phyloP scores from a whole-genome alignment of 129 eudicot genomes.

The Cynara cardunculus region DNA sequence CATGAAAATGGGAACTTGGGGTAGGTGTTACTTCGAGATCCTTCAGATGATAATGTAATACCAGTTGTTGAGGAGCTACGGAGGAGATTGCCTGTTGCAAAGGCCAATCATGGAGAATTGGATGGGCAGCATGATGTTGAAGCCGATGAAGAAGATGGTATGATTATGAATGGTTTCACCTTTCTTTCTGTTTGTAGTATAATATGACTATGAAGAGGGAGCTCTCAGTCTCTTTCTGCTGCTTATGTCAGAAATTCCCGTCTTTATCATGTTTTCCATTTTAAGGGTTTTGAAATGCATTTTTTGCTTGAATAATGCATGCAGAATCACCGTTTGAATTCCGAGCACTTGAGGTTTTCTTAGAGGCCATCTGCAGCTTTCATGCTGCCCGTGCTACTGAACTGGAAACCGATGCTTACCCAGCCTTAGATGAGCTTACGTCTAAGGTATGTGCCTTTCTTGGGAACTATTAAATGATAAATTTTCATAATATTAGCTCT shows the following conservation, averaged over 20 bases:
- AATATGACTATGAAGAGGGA: background rate
- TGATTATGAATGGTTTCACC: background rate
- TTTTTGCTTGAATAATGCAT: background rate
- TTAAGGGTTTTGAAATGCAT: background rate
- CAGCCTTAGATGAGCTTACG: slow-evolving; percentile 88
- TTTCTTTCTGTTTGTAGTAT: slow-evolving; percentile 4
- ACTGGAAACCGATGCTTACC: slow-evolving; percentile 84
- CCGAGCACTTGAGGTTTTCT: slow-evolving; percentile 81
- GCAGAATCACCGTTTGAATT: slow-evolving; percentile 95
- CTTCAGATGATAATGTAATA: slow-evolving; percentile 66
- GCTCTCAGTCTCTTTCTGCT: background rate
- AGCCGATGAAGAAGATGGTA: slow-evolving; percentile 84
- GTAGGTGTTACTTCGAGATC: slow-evolving; percentile 90
- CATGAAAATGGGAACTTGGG: background rate
- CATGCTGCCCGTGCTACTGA: slow-evolving; percentile 84
- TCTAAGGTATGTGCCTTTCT: slow-evolving; percentile 50
- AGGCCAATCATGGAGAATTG: slow-evolving; percentile 40
- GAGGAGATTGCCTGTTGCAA: slow-evolving; percentile 55
- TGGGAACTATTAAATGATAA: background rate
- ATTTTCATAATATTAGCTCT: background rate
- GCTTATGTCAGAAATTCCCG: background rate
- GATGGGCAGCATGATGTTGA: no score
- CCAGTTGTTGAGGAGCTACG: slow-evolving; percentile 85
- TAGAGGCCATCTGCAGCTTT: slow-evolving; percentile 88
- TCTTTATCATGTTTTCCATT: background rate